These are phyloP conservation scores for Cyberlindnera maclurae DNA, from an alignment of 805 yeast genomes.

Conservation along the genomic window DNA sequence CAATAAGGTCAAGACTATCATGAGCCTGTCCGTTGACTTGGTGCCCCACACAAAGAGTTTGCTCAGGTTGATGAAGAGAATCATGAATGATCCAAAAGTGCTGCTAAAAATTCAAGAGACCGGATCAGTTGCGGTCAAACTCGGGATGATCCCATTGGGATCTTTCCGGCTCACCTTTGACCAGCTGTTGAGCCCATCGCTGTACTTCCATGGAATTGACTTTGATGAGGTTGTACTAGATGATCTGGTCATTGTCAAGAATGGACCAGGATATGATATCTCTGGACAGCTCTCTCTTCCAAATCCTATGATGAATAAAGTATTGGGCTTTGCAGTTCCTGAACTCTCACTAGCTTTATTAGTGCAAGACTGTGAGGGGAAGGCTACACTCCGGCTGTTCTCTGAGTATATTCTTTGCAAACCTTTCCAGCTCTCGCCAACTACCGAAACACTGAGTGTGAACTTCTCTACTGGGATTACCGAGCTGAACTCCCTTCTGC, in stretches of 20 bases:
- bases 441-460: not conserved
- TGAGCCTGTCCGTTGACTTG: slow-evolving; percentile 25
- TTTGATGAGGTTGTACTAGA: slow-evolving; percentile 18
- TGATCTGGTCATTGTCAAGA: slow-evolving; percentile 21
- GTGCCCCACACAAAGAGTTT: slow-evolving; percentile 29
- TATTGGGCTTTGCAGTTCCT: slow-evolving; percentile 26
- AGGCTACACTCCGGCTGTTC: slow-evolving; percentile 26
- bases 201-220: slow-evolving; percentile 15
- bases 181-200: slow-evolving; percentile 22
- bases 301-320: slow-evolving; percentile 15
- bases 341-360: slow-evolving; percentile 29
- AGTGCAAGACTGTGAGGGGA: slow-evolving; percentile 30
- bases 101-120: slow-evolving; percentile 28
- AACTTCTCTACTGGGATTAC: slow-evolving; percentile 9
- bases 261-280: slow-evolving; percentile 19
- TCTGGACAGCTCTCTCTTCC: slow-evolving; percentile 12
- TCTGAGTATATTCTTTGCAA: slow-evolving; percentile 6
- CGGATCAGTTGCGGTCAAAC: slow-evolving; percentile 25
- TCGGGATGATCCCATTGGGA: slow-evolving; percentile 29
- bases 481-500: slow-evolving; percentile 4
- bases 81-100: slow-evolving; percentile 26
- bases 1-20: slow-evolving; percentile 19
- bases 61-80: slow-evolving; percentile 26
- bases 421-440: slow-evolving; percentile 13
- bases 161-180: slow-evolving; percentile 26